phyloP scores from a whole-genome alignment of 73 alveolate genomes.

The Stentor roeselii region DNA sequence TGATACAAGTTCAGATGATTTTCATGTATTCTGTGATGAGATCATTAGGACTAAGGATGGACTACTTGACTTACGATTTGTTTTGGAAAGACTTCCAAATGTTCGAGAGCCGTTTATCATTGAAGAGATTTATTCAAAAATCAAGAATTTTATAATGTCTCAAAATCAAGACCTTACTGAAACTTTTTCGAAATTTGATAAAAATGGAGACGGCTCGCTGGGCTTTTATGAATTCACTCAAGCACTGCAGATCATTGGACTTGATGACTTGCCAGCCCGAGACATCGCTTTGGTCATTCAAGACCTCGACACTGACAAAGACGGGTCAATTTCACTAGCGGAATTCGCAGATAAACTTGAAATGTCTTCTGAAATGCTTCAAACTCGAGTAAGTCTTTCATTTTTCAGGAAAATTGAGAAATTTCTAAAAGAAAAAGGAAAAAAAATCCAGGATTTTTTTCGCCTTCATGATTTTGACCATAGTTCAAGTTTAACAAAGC shows the following conservation, averaged over 20 bases:
- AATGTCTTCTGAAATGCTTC: background rate
- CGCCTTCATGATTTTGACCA: background rate
- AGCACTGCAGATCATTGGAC: background rate
- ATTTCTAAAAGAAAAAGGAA: background rate
- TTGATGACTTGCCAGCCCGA: background rate
- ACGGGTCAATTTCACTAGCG: background rate
- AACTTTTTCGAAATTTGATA: background rate
- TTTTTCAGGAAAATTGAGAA: background rate
- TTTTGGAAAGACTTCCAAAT: background rate
- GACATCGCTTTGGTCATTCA: background rate
- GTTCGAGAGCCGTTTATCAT: background rate
- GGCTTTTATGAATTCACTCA: background rate
- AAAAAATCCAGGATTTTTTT: background rate
- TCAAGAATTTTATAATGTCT: background rate
- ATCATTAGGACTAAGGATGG: background rate
- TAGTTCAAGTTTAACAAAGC: background rate
- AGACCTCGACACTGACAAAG: background rate
- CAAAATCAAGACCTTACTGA: background rate
- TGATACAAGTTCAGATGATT: background rate
- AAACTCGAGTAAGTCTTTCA: background rate
- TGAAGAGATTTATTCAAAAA: background rate
- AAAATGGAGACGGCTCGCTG: background rate
- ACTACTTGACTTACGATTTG: background rate
- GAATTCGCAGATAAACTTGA: background rate
- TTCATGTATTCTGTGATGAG: background rate